Percentiles rank a stretch among this genome's conserved stretches.
These are phyloP conservation scores for Brassica nigra DNA, from an alignment of 345 rosid species.

Conservation along the genomic window DNA sequence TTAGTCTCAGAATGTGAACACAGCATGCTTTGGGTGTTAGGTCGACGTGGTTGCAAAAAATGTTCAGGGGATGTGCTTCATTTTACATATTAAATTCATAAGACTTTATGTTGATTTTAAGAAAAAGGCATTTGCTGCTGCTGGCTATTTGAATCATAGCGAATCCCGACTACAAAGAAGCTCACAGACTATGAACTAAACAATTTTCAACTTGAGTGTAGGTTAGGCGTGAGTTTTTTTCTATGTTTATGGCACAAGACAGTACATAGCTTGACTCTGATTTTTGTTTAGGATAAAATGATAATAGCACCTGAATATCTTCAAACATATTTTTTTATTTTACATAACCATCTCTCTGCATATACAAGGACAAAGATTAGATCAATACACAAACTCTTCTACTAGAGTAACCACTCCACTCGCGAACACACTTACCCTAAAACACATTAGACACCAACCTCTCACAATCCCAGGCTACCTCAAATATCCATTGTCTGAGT, in stretches of 20 bases:
- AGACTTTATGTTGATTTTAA: too few relatives aligned
- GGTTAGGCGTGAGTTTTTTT: background rate
- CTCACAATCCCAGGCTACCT: background rate
- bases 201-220: background rate
- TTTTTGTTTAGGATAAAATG: background rate
- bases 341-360: constrained; percentile 18
- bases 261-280: background rate
- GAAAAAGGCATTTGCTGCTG: too few relatives aligned
- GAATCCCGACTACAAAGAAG: too few relatives aligned
- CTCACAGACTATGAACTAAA: too few relatives aligned
- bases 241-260: background rate
- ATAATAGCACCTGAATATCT: background rate
- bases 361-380: constrained; percentile 24
- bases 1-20: background rate
- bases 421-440: background rate
- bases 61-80: too few relatives aligned
- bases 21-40: background rate
- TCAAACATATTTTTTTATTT: background rate
- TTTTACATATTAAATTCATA: too few relatives aligned
- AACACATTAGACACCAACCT: background rate
- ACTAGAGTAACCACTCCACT: background rate
- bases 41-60: background rate
- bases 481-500: background rate
- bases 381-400: constrained; percentile 9
- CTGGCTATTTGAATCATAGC: too few relatives aligned